Percentiles rank a stretch among this genome's conserved stretches.
Conservation (phyloP, 2,329 filamentous ascomycete genomes). For the Xylaria sp. region DNA sequence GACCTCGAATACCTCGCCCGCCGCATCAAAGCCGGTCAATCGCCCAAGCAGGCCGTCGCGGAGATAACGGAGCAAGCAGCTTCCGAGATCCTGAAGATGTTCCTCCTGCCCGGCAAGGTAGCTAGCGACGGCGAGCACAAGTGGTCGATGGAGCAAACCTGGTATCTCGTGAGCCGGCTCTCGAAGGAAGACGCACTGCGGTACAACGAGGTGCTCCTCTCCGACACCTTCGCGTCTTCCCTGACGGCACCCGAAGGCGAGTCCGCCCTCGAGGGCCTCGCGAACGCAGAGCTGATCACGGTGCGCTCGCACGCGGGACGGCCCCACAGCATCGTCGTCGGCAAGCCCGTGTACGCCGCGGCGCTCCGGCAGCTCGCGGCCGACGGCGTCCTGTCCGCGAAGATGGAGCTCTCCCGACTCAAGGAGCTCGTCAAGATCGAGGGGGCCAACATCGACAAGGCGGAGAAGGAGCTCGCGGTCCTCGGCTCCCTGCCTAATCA, state of each 20-base stretch:
- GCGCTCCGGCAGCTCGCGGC: slow-evolving; percentile 79
- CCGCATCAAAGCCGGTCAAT: slow-evolving; percentile 87
- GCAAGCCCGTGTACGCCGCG: slow-evolving; percentile 87
- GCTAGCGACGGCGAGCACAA: slow-evolving; percentile 59
- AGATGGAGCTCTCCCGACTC: slow-evolving; percentile 78
- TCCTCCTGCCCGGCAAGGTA: slow-evolving; percentile 73
- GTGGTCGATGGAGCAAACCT: slow-evolving; percentile 89
- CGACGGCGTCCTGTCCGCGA: slow-evolving; percentile 78
- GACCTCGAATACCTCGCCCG: slow-evolving; percentile 95
- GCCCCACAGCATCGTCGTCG: slow-evolving; percentile 80
- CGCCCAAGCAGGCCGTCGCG: slow-evolving; percentile 79
- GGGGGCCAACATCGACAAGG: slow-evolving; percentile 78
- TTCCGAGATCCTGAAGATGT: slow-evolving; percentile 93
- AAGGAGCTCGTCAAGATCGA: slow-evolving; percentile 77
- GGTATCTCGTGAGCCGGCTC: slow-evolving; percentile 85
- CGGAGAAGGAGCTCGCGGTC: slow-evolving; percentile 78
- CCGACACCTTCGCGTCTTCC: slow-evolving; percentile 76
- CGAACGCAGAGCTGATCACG: slow-evolving; percentile 86
- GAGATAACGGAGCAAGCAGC: slow-evolving; percentile 92
- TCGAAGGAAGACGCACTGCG: slow-evolving; percentile 74
- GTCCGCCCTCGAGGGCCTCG: slow-evolving; percentile 79
- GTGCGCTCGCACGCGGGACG: slow-evolving; percentile 77
- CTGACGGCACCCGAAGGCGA: slow-evolving; percentile 72
- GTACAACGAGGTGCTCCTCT: slow-evolving; percentile 87
- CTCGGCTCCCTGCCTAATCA: slow-evolving; percentile 78